Evolutionary conservation across 805 yeast species (phyloP), one percentile per base, ranked within the genome.

Genomic region (Ogataea methanolica): DNA sequence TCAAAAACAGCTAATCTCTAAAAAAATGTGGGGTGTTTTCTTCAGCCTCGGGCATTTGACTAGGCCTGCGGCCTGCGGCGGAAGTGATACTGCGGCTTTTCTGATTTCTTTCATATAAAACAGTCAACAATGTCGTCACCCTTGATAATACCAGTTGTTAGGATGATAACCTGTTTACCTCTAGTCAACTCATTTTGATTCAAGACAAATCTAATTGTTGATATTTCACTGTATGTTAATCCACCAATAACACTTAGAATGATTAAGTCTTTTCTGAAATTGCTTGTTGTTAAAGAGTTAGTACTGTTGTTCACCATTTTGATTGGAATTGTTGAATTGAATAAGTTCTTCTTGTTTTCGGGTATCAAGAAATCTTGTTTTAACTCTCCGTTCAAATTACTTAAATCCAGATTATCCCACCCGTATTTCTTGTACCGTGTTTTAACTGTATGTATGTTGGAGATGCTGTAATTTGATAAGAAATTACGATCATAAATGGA

Each of bases 211-310:
- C 83, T 71, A 41, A 92, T 66, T 3, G 90, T 82, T 3, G 92
- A 79, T 16, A 91, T 71, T 64, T 92, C 99, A 8, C 94, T 81
- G 60, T 87, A 74, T 0, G 97, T 88, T 7, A 91, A 69, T 0
- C 99, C 98, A 14, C 98, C 98, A 37, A 91, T 59, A 51, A 85
- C 66, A 7, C 82, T 78, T 44, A 88, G 55, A 50, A 88, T 57
- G 15, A 67, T 58, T 51, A 60, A 50, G 44, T 66, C 69, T 19
- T 50, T 54, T 26, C 63, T 54, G 38, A 45, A 11, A 26, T 26
- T 26, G 31, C 11, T 26, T 26, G 31, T 26, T 11, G 31, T 26
- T 26, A 12, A 26, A 26, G 31, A 26, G 11, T 11, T 11, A 26
- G 31, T 49, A 8, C 37, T 48, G 36, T 52, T 42, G 11, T 52